Evolutionary conservation across 2,329 filamentous ascomycete genomes (phyloP), one percentile per base, ranked within the genome.

Genomic region (Neurospora sp.): DNA sequence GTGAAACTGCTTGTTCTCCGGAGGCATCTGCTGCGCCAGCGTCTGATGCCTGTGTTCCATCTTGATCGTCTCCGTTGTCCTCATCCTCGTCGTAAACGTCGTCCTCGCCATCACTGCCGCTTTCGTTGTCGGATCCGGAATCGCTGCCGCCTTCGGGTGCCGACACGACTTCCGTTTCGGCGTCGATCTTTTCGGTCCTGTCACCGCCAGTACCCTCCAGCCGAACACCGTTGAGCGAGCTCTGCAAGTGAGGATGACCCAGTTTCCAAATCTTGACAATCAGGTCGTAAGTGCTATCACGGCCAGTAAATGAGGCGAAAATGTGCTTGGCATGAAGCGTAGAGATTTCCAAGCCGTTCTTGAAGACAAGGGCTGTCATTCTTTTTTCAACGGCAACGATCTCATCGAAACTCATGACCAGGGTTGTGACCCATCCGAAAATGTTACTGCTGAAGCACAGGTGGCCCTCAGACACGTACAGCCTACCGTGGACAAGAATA

Each of bases 371-470:
- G 0, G 96, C 96, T 0, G 96, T 99, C 78, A 90, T 97, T 79
- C 97, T 92, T 82, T 98, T 98, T 81, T 99, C 96, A 8, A 99
- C 92, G 0, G 95, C 93, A 23, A 98, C 93, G 70, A 99, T 93
- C 80, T 99, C 96, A 77, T 99, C 96, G 78, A 99, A 99, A 79
- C 93, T 96, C 83, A 99, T 97, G 68, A 99, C 95, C 58, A 99
- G 84, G 1, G 96, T 99, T 0, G 96, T 99, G 28, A 96, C 92
- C 96, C 96, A 99, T 69, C 96, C 96, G 66, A 99, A 87, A 74
- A 99, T 99, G 78, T 99, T 99, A 83, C 96, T 98, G 77, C 94
- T 97, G 81, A 99, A 99, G 83, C 96, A 99, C 66, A 99, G 89
- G 78, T 99, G 95, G 11, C 95, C 94, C 81, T 99, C 96, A 0